phyloP scores from a whole-genome alignment of 805 yeast species.

The Monosporozyma aerobia region DNA sequence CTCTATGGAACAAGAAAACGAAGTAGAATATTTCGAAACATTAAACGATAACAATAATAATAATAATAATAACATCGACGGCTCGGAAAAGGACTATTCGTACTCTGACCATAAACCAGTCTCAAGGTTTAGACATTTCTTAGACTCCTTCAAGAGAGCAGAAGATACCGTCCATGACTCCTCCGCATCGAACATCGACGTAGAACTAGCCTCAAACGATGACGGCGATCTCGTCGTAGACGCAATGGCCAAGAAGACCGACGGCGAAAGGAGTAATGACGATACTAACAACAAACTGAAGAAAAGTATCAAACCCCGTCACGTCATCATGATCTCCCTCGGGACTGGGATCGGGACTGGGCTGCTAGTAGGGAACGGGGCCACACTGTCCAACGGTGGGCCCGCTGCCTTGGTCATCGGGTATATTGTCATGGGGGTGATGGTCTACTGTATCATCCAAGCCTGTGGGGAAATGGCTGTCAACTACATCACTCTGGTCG shows the following conservation, averaged over 20 bases:
- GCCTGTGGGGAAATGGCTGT: constrained; percentile 64
- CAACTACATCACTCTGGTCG: constrained; percentile 46
- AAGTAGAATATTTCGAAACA: constrained; percentile 20
- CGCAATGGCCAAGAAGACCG: constrained; percentile 1
- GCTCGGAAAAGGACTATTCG: constrained; percentile 1
- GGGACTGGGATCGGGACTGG: constrained; percentile 86
- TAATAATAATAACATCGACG: neutral
- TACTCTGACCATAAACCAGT: constrained; percentile 1
- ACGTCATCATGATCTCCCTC: constrained; percentile 66
- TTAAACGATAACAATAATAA: neutral
- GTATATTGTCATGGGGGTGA: constrained; percentile 46
- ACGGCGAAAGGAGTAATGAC: constrained; percentile 3
- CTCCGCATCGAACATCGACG: neutral
- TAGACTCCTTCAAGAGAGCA: constrained; percentile 9
- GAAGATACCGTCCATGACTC: constrained; percentile 4
- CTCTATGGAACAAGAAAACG: constrained; percentile 16
- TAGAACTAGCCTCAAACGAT: neutral
- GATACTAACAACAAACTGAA: constrained; percentile 25
- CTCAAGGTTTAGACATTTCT: neutral
- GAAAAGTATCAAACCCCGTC: constrained; percentile 34
- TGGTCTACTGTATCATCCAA: constrained; percentile 50
- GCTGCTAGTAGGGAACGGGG: constrained; percentile 48
- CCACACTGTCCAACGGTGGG: constrained; percentile 37
- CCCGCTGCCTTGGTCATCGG: constrained; percentile 46
- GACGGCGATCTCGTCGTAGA: neutral